Base-by-base conservation (phyloP, 495 filamentous ascomycete genomes). In the Letharia lupina region DNA sequence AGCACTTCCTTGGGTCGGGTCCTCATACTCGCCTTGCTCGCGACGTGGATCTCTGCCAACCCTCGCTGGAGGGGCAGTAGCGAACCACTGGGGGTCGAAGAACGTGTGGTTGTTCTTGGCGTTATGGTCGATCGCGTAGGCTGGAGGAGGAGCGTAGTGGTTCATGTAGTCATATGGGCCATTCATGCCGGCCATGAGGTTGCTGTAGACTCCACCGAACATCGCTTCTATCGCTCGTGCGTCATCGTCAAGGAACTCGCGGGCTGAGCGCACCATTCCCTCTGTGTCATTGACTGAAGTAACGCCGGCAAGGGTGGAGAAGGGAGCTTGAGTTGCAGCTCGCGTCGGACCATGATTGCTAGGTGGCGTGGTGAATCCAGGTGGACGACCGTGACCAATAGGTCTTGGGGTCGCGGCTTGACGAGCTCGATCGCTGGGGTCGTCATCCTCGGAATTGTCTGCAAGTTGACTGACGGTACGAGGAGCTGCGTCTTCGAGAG, bases 321-420 rank as follows among this genome's bases (percentile, higher is more conserved):
- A 33, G 31, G 52, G 52, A 56, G 52, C 52, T 56, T 33, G 31
- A 18, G 13, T 56, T 18, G 28, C 15, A 35, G 28, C 52, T 3
- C 8, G 52, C 28, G 13, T 35, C 12, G 20, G 54, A 37, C 54
- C 54, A 37, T 57, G 31, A 37, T 3, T 37, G 18, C 33, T 20
- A 6, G 54, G 31, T 10, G 54, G 54, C 10, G 54, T 57, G 16
- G 2, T 37, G 4, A 20, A 57, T 57, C 54, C 54, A 57, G 54
- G 15, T 35, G 54, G 63, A 47, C 63, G 63, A n/a, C 63, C 63
- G n/a, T 64, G 41, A 13, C 63, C 52, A 23, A 64, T 64, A 4
- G 63, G 63, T 15, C 57, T 59, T 23, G 63, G 63, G 13, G 40
- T 48, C 13, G 13, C 18, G 16, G 31, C 54, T 37, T 62, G 60